phyloP scores from a whole-genome alignment of 2,329 filamentous ascomycete species.

The Neobulgaria alba region DNA sequence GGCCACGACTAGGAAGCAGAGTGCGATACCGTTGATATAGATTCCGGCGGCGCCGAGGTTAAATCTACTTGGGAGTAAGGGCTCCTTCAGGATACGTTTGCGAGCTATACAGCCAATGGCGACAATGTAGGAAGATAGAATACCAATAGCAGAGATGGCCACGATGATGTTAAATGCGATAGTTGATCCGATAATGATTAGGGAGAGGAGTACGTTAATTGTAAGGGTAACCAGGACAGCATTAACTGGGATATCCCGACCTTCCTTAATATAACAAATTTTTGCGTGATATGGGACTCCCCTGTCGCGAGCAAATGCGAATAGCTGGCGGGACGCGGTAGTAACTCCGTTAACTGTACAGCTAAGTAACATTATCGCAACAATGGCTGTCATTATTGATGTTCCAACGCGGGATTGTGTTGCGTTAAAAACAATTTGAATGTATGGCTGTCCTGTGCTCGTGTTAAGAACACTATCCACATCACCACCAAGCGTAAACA shows the following conservation, averaged over 20 bases:
- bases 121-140: conserved; percentile 44
- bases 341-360: conserved; percentile 30
- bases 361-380: conserved; percentile 32
- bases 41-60: conserved; percentile 36
- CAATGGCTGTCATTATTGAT: conserved; percentile 37
- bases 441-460: conserved; percentile 37
- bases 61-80: conserved; percentile 34
- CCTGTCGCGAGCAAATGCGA: conserved; percentile 36
- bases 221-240: conserved; percentile 20
- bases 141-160: conserved; percentile 41
- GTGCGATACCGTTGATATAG: conserved; percentile 29
- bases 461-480: conserved; percentile 31
- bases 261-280: conserved; percentile 20
- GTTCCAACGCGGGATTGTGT: conserved; percentile 37
- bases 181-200: conserved; percentile 42
- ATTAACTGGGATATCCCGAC: conserved; percentile 34
- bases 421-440: conserved; percentile 43
- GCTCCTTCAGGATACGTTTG: conserved; percentile 30
- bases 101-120: conserved; percentile 34
- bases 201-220: conserved; percentile 16
- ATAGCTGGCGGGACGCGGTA: conserved; percentile 32
- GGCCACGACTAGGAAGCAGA: conserved; percentile 33
- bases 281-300: conserved; percentile 31
- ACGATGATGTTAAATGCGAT: conserved; percentile 45
- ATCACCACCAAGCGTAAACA: conserved; percentile 29